Percentiles rank a stretch among this genome's conserved stretches.
Conservation (phyloP, 2,329 filamentous ascomycete genomes). For the Ascochyta koolunga region DNA sequence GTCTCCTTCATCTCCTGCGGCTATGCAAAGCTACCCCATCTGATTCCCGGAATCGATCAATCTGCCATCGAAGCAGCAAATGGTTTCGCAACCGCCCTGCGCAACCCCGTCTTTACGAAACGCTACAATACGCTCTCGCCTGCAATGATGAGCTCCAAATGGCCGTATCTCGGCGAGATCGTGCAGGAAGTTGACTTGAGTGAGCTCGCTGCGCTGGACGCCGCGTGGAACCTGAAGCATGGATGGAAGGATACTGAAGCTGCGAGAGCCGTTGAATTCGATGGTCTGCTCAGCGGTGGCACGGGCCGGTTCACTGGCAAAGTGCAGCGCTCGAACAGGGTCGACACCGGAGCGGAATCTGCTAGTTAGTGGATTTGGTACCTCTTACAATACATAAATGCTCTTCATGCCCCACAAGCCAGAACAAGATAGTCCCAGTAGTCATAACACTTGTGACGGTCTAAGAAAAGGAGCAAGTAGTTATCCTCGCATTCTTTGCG, state of each 20-base stretch:
- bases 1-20: conserved; percentile 67
- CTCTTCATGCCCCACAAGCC: too few relatives aligned
- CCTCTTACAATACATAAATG: too few relatives aligned
- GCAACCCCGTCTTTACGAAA: conserved; percentile 33
- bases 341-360: conserved; percentile 17
- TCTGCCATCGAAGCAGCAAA: conserved; percentile 34
- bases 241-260: conserved; percentile 43
- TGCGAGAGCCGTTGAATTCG: conserved; percentile 49
- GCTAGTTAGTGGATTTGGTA: conserved; percentile 23
- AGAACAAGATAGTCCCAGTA: too few relatives aligned
- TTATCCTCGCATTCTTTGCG: too few relatives aligned
- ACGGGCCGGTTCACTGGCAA: conserved; percentile 50
- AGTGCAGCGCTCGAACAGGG: conserved; percentile 28
- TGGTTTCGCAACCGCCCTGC: conserved; percentile 9
- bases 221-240: conserved; percentile 40
- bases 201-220: conserved; percentile 42
- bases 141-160: conserved; percentile 48
- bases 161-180: conserved; percentile 48
- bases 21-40: conserved; percentile 56
- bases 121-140: conserved; percentile 38
- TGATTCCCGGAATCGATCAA: conserved; percentile 41
- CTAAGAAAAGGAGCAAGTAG: too few relatives aligned
- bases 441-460: too few relatives aligned
- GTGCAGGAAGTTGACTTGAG: conserved; percentile 44
- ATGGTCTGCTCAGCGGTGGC: conserved; percentile 50